These are phyloP conservation scores for Scheffersomyces lignosus DNA, from an alignment of 805 yeast genomes.

Conservation along the genomic window DNA sequence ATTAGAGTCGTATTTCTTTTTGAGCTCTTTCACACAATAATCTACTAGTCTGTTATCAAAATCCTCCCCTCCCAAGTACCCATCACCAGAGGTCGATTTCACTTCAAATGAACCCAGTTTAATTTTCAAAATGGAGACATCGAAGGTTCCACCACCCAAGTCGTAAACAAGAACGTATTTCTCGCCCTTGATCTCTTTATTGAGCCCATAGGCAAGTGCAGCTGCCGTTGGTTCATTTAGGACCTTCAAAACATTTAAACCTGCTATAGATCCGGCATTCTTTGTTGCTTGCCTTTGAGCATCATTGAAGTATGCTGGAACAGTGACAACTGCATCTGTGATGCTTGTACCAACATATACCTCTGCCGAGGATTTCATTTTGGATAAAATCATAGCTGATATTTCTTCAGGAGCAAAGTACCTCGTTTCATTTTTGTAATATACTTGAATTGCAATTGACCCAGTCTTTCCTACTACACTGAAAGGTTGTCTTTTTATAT, in stretches of 20 bases:
- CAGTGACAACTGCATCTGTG: slow-evolving; percentile 86
- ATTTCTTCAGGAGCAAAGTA: slow-evolving; percentile 91
- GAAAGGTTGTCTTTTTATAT: slow-evolving; percentile 86
- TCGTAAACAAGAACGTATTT: slow-evolving; percentile 44
- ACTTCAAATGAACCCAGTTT: slow-evolving; percentile 47
- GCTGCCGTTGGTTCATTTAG: slow-evolving; percentile 67
- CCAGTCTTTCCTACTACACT: slow-evolving; percentile 73
- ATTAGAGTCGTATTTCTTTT: not conserved
- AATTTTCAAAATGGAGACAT: slow-evolving; percentile 29
- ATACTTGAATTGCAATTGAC: slow-evolving; percentile 75
- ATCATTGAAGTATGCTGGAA: slow-evolving; percentile 88
- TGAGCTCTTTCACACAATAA: slow-evolving; percentile 17
- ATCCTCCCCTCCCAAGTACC: slow-evolving; percentile 49
- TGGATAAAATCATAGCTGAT: slow-evolving; percentile 83
- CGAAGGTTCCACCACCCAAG: slow-evolving; percentile 46
- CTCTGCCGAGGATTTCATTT: slow-evolving; percentile 82
- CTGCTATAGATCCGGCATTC: slow-evolving; percentile 89
- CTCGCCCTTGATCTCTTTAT: slow-evolving; percentile 18
- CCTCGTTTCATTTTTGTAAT: slow-evolving; percentile 81
- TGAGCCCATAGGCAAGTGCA: not conserved
- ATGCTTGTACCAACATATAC: slow-evolving; percentile 66
- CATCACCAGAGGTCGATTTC: slow-evolving; percentile 45
- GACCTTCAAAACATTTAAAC: slow-evolving; percentile 79
- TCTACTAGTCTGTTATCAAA: slow-evolving; percentile 41
- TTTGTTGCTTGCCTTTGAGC: slow-evolving; percentile 91